Percentiles rank a stretch among this genome's conserved stretches.
These are phyloP conservation scores for Torulaspora delbrueckii DNA, from an alignment of 805 yeast species.

Conservation along the genomic window DNA sequence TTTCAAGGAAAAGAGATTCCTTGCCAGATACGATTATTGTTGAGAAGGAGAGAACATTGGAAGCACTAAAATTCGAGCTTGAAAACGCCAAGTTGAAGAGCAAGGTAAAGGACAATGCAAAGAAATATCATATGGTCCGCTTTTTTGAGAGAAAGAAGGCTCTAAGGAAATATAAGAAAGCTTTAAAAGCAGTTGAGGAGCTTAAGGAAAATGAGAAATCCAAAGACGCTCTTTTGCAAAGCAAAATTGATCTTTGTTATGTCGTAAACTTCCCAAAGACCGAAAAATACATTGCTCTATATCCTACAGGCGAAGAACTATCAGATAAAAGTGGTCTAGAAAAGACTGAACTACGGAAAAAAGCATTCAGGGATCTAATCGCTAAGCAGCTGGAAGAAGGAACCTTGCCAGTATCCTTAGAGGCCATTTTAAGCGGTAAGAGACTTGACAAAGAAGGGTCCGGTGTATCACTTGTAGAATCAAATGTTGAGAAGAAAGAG, in stretches of 20 bases:
- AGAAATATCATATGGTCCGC: constrained; percentile 87
- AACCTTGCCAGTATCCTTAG: constrained; percentile 53
- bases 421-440: constrained; percentile 39
- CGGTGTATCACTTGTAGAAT: constrained; percentile 21
- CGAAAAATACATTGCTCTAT: constrained; percentile 74
- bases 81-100: constrained; percentile 42
- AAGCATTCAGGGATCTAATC: constrained; percentile 49
- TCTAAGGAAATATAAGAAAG: constrained; percentile 55
- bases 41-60: constrained; percentile 71
- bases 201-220: constrained; percentile 28
- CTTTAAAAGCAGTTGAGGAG: constrained; percentile 33
- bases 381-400: constrained; percentile 48
- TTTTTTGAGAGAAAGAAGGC: constrained; percentile 91
- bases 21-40: constrained; percentile 60
- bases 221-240: constrained; percentile 42
- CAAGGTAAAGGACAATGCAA: constrained; percentile 49
- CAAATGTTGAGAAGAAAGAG: constrained; percentile 13
- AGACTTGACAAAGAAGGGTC: constrained; percentile 24
- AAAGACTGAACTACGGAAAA: constrained; percentile 42
- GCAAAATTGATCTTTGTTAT: constrained; percentile 69
- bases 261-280: constrained; percentile 71
- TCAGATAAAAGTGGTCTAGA: constrained; percentile 36
- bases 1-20: constrained; percentile 48
- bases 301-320: constrained; percentile 41
- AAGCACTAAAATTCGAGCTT: constrained; percentile 57